Percentiles rank a stretch among this genome's conserved stretches.
Evolutionary conservation across 1,139 yeast species (phyloP).

Genomic region (Wickerhamomyces sp.): DNA sequence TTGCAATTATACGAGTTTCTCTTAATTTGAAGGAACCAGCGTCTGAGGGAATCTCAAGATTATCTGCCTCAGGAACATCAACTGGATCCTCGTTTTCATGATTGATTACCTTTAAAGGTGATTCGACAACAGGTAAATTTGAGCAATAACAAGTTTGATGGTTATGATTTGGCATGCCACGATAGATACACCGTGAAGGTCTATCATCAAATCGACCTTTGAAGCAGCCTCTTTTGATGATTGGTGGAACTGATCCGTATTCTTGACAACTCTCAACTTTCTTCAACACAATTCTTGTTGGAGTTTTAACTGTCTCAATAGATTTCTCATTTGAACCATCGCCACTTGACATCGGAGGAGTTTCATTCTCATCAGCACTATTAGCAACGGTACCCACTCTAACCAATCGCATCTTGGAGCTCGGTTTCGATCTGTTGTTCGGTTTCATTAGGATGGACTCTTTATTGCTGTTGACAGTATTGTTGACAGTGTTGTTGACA

Average conservation of each 20-base stretch:
- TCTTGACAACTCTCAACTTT: neutral
- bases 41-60: neutral
- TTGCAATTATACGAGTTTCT: neutral
- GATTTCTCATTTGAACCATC: neutral
- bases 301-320: neutral
- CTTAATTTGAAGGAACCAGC: neutral
- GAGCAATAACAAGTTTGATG: constrained; percentile 18
- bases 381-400: neutral
- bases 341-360: no score
- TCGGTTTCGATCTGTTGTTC: neutral
- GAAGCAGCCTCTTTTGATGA: constrained; percentile 19
- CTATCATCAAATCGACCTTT: constrained; percentile 21
- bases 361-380: neutral
- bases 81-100: neutral
- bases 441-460: neutral
- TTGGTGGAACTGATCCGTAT: constrained; percentile 10
- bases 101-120: constrained; percentile 22
- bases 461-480: neutral
- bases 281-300: neutral
- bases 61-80: neutral
- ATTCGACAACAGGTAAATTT: constrained; percentile 14
- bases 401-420: neutral
- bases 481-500: neutral
- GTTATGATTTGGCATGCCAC: neutral
- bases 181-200: constrained; percentile 13